A percentile compares a stretch with the other conserved stretches of the same genome.
phyloP scores from a whole-genome alignment of 805 yeast species.

The Saccharomycodes ludwigii region DNA sequence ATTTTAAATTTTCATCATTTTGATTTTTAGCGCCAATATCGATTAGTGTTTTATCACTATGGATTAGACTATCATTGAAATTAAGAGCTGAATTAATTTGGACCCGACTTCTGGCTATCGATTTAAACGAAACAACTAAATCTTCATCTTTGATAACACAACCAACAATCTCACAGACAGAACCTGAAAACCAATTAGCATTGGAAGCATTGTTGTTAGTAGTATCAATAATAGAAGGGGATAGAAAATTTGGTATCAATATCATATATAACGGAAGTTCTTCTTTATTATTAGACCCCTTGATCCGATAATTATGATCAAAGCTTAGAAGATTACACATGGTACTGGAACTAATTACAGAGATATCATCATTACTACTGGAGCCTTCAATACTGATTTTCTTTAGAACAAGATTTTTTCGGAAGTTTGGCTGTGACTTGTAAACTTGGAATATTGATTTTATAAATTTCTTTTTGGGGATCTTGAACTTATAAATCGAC shows the following conservation, averaged over 20 bases:
- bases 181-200: too few species aligned
- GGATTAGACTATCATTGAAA: conserved; percentile 11
- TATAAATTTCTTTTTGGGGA: neutral
- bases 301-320: too few species aligned
- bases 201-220: too few species aligned
- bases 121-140: conserved; percentile 36
- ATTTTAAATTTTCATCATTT: too few species aligned
- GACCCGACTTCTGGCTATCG: conserved; percentile 28
- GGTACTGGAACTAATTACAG: neutral
- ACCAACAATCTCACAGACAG: conserved; percentile 38
- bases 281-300: too few species aligned
- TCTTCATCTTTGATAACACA: conserved; percentile 31
- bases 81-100: conserved; percentile 13
- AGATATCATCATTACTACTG: neutral
- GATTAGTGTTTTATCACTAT: conserved; percentile 7
- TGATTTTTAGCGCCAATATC: conserved; percentile 9
- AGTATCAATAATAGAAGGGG: too few species aligned
- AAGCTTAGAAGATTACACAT: neutral
- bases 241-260: too few species aligned
- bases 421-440: neutral
- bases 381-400: neutral
- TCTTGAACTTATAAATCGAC: neutral
- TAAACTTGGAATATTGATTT: neutral
- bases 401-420: neutral
- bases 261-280: too few species aligned